These are phyloP conservation scores for Ceriops decandra DNA, from an alignment of 345 rosid genomes.

Conservation along the genomic window DNA sequence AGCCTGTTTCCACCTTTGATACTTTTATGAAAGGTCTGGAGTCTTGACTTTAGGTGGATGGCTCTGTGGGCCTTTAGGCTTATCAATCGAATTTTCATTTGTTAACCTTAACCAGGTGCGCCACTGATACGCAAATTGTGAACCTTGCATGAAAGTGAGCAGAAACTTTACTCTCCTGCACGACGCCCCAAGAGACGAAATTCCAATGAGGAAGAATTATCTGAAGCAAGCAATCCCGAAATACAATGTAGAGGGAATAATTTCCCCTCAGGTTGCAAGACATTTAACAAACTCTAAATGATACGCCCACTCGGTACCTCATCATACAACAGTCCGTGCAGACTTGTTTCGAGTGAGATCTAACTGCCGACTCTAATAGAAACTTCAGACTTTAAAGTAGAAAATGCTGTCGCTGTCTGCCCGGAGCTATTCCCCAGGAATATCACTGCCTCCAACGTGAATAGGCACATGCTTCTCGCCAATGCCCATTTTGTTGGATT, in stretches of 20 bases:
- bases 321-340: not conserved
- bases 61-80: no score
- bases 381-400: slow-evolving; percentile 53
- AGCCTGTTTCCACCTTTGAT: no score
- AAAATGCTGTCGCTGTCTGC: slow-evolving; percentile 84
- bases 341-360: not conserved
- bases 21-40: no score
- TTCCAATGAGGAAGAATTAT: not conserved
- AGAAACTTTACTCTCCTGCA: no score
- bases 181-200: no score
- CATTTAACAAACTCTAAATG: not conserved
- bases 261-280: not conserved
- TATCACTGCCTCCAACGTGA: slow-evolving; percentile 53
- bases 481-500: slow-evolving; percentile 66
- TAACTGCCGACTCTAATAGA: slow-evolving; percentile 30
- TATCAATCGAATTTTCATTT: no score
- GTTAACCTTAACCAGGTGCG: no score
- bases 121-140: no score
- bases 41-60: no score
- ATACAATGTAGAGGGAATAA: not conserved
- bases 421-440: slow-evolving; percentile 77
- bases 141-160: no score
- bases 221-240: not conserved
- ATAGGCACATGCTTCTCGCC: slow-evolving; percentile 69
- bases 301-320: no score